phyloP scores from a whole-genome alignment of 169 alveolate genomes.

The Plasmodium gallinaceum region DNA sequence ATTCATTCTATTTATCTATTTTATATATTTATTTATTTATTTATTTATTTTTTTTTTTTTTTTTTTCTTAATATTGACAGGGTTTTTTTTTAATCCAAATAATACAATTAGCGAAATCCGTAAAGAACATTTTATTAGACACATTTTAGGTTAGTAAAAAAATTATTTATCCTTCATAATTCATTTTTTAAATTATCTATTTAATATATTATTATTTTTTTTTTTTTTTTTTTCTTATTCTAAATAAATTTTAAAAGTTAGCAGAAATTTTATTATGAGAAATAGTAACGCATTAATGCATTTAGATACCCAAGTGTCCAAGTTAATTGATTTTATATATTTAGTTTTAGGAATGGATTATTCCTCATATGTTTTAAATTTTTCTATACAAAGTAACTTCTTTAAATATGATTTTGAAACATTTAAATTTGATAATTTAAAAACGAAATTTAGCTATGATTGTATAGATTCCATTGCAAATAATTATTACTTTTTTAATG shows the following conservation, averaged over 20 bases:
- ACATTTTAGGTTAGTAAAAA: constrained; percentile 28
- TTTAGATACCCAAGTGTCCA: constrained; percentile 58
- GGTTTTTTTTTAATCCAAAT: constrained; percentile 43
- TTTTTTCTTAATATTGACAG: constrained; percentile 5
- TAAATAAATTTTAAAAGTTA: constrained; percentile 4
- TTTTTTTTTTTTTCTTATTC: background rate
- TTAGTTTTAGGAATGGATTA: constrained; percentile 19
- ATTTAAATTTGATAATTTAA: constrained; percentile 11
- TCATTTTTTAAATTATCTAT: background rate
- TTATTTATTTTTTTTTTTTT: background rate
- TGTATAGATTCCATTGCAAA: constrained; percentile 54
- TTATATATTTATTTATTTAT: background rate
- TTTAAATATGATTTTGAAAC: constrained; percentile 17
- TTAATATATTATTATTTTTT: constrained; percentile 1
- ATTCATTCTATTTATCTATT: too few species aligned
- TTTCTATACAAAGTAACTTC: constrained; percentile 13
- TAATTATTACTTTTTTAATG: constrained; percentile 23
- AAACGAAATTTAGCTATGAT: constrained; percentile 14
- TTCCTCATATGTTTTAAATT: constrained; percentile 9
- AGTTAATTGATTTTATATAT: constrained; percentile 33
- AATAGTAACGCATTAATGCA: constrained; percentile 1
- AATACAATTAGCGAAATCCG: constrained; percentile 1
- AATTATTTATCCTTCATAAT: background rate
- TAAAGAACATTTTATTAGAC: constrained; percentile 29
- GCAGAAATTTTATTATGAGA: constrained; percentile 41